A percentile compares a stretch with the other conserved stretches of the same genome.
Conservation (phyloP, 2,329 filamentous ascomycete species). For the Alternaria postmessia region DNA sequence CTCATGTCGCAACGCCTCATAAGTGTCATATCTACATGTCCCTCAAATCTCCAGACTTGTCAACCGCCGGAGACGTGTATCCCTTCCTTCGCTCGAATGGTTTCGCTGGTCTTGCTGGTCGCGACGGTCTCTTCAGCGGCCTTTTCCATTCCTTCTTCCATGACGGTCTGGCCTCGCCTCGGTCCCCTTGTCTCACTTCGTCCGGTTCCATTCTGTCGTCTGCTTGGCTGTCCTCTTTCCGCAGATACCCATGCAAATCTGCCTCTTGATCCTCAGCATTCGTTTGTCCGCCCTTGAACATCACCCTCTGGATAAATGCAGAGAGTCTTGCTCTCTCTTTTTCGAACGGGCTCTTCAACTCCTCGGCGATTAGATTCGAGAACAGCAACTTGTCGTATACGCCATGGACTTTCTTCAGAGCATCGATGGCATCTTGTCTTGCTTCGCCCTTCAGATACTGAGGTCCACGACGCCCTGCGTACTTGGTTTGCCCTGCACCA, state of each 20-base stretch:
- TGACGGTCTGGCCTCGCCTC: constrained; percentile 2
- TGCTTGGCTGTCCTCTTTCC: constrained; percentile 1
- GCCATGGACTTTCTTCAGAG: constrained; percentile 39
- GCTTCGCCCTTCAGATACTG: constrained; percentile 24
- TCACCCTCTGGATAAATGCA: constrained; percentile 35
- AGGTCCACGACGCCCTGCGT: constrained; percentile 16
- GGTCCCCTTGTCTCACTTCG: background rate
- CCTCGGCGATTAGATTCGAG: constrained; percentile 41
- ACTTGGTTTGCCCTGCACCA: constrained; percentile 21
- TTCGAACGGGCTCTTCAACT: constrained; percentile 40
- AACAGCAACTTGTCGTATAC: constrained; percentile 43
- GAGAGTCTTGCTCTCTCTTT: constrained; percentile 35
- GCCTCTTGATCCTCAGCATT: constrained; percentile 9
- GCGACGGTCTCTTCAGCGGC: constrained; percentile 20
- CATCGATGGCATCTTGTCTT: constrained; percentile 37
- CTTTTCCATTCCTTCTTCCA: constrained; percentile 28
- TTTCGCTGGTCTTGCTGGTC: background rate
- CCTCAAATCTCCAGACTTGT: background rate
- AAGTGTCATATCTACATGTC: constrained; percentile 4
- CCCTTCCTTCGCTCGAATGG: constrained; percentile 2
- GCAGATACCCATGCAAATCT: constrained; percentile 22
- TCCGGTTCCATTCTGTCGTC: background rate
- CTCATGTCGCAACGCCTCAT: background rate
- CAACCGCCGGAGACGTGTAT: background rate
- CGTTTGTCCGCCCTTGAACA: constrained; percentile 17